Evolutionary conservation across 2,329 filamentous ascomycete species (phyloP), one percentile per base, ranked within the genome.

Genomic region (Curvularia sp.): DNA sequence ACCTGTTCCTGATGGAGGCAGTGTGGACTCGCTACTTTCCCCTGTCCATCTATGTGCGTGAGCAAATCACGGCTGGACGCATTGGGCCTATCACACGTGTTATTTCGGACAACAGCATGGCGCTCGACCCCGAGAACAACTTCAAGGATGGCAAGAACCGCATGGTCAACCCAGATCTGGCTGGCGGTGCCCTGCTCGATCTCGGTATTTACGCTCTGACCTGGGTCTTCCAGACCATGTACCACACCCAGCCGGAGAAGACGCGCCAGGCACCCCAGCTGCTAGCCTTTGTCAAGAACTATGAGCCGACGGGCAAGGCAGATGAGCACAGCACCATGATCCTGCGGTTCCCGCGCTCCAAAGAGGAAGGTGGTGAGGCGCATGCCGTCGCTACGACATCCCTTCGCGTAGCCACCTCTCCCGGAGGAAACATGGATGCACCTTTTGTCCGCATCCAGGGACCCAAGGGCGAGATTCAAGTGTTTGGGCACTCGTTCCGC

Each of bases 11-110:
- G 30, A 80, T 80, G 77, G 78, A 80, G 62, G 91, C 91, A 43
- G 91, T 96, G 20, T 96, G 92, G 93, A 96, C 92, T 35, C 84
- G 93, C 58, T 95, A 89, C 80, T 95, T 96, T 80, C 93, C 93
- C 2, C 80, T 96, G 12, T 93, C 90, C 70, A 85, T 92, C 75
- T 87, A 91, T 75, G 81, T 93, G 38, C 82, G 90, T 51, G 86
- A 93, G 70, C 79, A 93, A 53, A 85, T 88, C 68, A 79, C 74
- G 3, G 80, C 80, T 4, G 82, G 82, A 52, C 79, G 79, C 60
- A 79, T 86, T 46, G 86, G 86, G 2, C 82, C 82, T 50, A 82
- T 88, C 22, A 74, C 84, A 33, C 81, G 86, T 31, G 84, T 86
- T 4, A 78, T 79, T 33, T 84, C 86, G 7, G 86, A 88, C 73